Percentiles rank a stretch among this genome's conserved stretches.
phyloP scores from a whole-genome alignment of 1,284 basidiomycete species.

The Microbotryum scabiosae region DNA sequence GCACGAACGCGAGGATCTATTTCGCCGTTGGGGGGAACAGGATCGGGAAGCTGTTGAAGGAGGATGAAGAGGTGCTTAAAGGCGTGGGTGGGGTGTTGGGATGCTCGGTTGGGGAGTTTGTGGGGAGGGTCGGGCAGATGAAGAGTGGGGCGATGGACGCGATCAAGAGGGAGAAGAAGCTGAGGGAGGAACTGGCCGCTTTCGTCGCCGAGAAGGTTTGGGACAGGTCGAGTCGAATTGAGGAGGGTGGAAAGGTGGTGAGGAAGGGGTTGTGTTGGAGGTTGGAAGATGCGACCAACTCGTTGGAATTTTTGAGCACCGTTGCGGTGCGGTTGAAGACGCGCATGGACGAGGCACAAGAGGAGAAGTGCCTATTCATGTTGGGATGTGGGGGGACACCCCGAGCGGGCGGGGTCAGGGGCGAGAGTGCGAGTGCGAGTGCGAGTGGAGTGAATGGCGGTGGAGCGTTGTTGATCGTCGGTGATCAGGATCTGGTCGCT shows the following conservation, averaged over 20 bases:
- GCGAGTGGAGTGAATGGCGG: not conserved
- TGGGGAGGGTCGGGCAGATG: conserved; percentile 59
- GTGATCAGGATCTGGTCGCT: conserved; percentile 14
- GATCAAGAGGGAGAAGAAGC: conserved; percentile 54
- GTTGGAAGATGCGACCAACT: conserved; percentile 54
- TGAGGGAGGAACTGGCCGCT: conserved; percentile 60
- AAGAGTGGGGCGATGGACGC: conserved; percentile 57
- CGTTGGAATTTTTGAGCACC: conserved; percentile 54
- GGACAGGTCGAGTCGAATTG: conserved; percentile 7
- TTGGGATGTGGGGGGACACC: conserved; percentile 49
- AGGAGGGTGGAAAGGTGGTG: conserved; percentile 21
- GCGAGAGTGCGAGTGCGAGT: conserved; percentile 4
- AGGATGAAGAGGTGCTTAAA: conserved; percentile 1
- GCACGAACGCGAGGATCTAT: conserved; percentile 56
- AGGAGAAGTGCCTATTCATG: conserved; percentile 49
- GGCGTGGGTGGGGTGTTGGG: conserved; percentile 43
- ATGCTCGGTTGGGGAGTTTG: conserved; percentile 55
- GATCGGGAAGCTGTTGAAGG: conserved; percentile 50
- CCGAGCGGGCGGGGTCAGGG: not conserved
- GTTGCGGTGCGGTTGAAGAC: conserved; percentile 49
- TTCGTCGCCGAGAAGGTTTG: conserved; percentile 48
- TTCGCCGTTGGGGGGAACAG: conserved; percentile 66
- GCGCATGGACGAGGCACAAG: conserved; percentile 32
- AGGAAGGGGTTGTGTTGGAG: conserved; percentile 42
- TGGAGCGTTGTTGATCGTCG: conserved; percentile 28